Evolutionary conservation across 2,329 filamentous ascomycete genomes (phyloP).

Genomic region (Ophiobolus disseminans): DNA sequence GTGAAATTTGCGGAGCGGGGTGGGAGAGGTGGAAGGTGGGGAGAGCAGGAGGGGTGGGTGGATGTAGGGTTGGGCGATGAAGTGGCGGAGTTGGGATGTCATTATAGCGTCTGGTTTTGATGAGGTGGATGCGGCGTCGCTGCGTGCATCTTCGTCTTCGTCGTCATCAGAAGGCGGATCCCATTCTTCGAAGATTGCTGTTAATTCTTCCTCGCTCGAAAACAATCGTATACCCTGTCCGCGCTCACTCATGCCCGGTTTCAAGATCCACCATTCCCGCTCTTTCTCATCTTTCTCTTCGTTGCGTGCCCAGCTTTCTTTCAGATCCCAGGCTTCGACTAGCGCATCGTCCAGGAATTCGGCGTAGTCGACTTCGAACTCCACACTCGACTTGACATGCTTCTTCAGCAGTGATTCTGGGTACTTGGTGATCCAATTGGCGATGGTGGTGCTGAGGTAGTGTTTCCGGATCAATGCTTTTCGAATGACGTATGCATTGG

Average conservation of each 20-base stretch:
- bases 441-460: constrained; percentile 82
- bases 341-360: constrained; percentile 96
- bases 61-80: constrained; percentile 95
- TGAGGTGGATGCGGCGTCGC: constrained; percentile 29
- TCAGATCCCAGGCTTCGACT: constrained; percentile 86
- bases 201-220: constrained; percentile 82
- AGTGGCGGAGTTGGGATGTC: constrained; percentile 91
- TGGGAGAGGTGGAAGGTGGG: constrained; percentile 23
- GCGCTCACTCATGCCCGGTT: constrained; percentile 96
- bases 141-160: constrained; percentile 48
- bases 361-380: constrained; percentile 94
- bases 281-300: constrained; percentile 52
- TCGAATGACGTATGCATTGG: constrained; percentile 93
- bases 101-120: constrained; percentile 64
- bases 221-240: constrained; percentile 94
- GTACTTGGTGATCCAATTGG: constrained; percentile 85
- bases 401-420: constrained; percentile 71
- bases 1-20: constrained; percentile 82
- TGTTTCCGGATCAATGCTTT: constrained; percentile 98
- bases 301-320: constrained; percentile 78
- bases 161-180: constrained; percentile 62
- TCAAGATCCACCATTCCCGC: constrained; percentile 95
- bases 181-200: constrained; percentile 89
- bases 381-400: constrained; percentile 79
- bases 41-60: constrained; percentile 80